Base-by-base conservation (phyloP, 371 early-diverging fungal genomes). In the Lichtheimia hyalospora region DNA sequence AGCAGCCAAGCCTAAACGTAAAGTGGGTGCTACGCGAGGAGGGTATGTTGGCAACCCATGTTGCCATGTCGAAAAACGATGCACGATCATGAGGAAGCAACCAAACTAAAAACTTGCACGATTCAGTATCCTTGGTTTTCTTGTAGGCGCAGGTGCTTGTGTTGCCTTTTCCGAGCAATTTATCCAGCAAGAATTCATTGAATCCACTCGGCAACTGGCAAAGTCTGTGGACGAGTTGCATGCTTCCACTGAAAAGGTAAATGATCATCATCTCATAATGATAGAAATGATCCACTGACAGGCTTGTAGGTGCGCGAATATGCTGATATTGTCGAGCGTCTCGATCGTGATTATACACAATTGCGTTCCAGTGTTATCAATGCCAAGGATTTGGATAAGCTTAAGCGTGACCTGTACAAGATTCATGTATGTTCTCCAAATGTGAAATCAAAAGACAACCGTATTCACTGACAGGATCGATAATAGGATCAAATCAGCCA, bases 171-270 rank as follows among this genome's bases (percentile, higher is more conserved):
- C 64, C 14, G 64, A 64, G 12, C 52, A 53, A 5, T 59, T 64
- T 52, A n/a, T 59, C 18, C 56, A 64, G 24, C 49, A 64, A 27
- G 64, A 64, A n/a, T 55, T 60, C 49, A 18, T 64, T 18, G 24
- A 54, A 34, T 64, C 64, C 4, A 64, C 64, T n/a, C 64, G 64
- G 44, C 59, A 64, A 44, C 50, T 64, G 18, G 60, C 64, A n/a
- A 48, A 52, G 18, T 64, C 64, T 20, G 64, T 64, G 1, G 52
- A 55, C 43, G 64, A 64, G 24, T 24, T 64, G 0, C 64, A 51
- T 34, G 25, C 55, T n/a, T 55, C 59, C 8, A 64, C 64, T 0
- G 64, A 64, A 43, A 54, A 64, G 49, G 60, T 64, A 46, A 43
- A 27, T 16, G 16, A n/a, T 54, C 15, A 54, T 16, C 2, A 5